These are phyloP conservation scores for Ustilago nuda DNA, from an alignment of 1,284 basidiomycete genomes.

Conservation along the genomic window DNA sequence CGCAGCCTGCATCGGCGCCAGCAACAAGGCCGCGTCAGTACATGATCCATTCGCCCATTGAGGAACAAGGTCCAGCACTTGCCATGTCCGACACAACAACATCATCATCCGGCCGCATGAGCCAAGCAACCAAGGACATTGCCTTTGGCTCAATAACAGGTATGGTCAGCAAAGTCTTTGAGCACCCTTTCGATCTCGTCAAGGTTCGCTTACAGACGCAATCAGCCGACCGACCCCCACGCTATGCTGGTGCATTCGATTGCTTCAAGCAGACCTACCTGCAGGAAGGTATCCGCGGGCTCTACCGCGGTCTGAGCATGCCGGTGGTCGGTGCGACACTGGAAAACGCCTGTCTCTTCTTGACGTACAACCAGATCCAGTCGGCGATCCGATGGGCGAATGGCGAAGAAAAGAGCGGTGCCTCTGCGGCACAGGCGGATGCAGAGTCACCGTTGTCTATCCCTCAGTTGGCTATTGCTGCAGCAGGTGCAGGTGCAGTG, in stretches of 20 bases:
- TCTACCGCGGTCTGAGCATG: constrained; percentile 78
- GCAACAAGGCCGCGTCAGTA: constrained; percentile 12
- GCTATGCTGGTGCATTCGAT: constrained; percentile 60
- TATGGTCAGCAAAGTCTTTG: constrained; percentile 66
- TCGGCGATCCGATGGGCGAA: constrained; percentile 73
- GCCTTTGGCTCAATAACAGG: constrained; percentile 66
- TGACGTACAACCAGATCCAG: constrained; percentile 87
- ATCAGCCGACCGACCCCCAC: constrained; percentile 49
- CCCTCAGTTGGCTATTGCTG: constrained; percentile 79
- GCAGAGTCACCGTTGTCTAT: constrained; percentile 70
- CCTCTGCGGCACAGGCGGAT: constrained; percentile 66
- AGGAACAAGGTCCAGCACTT: constrained; percentile 31
- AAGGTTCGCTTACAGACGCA: constrained; percentile 68
- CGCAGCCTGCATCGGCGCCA: neutral
- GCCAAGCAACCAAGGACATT: constrained; percentile 64
- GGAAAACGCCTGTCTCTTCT: constrained; percentile 88
- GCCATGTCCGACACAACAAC: neutral
- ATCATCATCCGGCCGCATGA: constrained; percentile 41
- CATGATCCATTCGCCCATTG: constrained; percentile 45
- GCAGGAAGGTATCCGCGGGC: constrained; percentile 62
- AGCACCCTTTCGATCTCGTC: constrained; percentile 68
- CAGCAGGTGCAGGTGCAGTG: constrained; percentile 82
- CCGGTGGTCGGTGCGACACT: constrained; percentile 89
- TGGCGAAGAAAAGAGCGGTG: constrained; percentile 36
- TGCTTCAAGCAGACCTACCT: constrained; percentile 63